Conservation (phyloP, 345 rosid genomes). For the Eucalyptus cloeziana region DNA sequence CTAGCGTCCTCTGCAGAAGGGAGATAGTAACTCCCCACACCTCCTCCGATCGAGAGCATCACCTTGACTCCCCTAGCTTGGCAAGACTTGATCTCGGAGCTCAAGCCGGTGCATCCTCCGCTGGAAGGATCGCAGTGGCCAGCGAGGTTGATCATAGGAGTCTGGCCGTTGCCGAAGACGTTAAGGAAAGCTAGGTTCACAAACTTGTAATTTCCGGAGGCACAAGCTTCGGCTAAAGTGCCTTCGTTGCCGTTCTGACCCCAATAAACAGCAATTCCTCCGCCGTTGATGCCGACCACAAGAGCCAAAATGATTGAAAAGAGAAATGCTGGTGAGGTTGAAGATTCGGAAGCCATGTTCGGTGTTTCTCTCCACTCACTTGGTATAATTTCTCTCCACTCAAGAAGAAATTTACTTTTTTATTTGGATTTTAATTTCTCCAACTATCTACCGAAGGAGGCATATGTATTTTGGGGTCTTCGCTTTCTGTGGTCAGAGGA, state of each 20-base stretch:
- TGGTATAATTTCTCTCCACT: no score
- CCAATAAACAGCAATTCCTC: slow-evolving; percentile 16
- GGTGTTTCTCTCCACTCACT: background rate
- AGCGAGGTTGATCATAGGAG: slow-evolving; percentile 10
- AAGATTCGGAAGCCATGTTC: background rate
- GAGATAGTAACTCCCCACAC: background rate
- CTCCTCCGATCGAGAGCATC: slow-evolving; percentile 7
- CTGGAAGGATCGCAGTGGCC: slow-evolving; percentile 4
- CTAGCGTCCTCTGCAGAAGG: background rate
- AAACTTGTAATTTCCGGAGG: background rate
- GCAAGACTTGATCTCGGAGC: slow-evolving; percentile 5
- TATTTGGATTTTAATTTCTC: no score
- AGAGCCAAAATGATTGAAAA: background rate
- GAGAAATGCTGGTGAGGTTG: background rate
- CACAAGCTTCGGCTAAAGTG: slow-evolving; percentile 13
- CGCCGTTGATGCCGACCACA: background rate
- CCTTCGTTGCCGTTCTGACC: slow-evolving; percentile 15
- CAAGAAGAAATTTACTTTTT: no score
- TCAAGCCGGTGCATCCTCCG: slow-evolving; percentile 1
- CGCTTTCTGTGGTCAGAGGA: no score
- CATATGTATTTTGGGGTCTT: no score
- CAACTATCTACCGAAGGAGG: no score
- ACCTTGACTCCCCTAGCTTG: slow-evolving; percentile 5
- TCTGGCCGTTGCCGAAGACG: slow-evolving; percentile 9
- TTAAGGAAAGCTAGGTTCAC: slow-evolving; percentile 10